A percentile compares a stretch with the other conserved stretches of the same genome.
phyloP scores from a whole-genome alignment of 2,329 filamentous ascomycete genomes.

The Fusarium sp. region DNA sequence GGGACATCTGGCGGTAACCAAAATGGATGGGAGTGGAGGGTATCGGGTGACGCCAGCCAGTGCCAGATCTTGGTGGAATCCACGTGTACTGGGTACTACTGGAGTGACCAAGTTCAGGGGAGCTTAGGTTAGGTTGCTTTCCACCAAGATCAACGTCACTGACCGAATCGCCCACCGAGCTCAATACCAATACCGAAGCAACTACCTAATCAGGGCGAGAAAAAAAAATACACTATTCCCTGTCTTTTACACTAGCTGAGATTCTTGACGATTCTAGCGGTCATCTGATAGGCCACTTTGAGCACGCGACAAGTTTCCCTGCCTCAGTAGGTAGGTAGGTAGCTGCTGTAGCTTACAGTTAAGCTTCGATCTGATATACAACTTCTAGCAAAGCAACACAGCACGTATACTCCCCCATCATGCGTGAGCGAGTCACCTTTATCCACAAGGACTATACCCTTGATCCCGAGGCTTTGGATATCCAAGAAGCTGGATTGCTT shows the following conservation, averaged over 20 bases:
- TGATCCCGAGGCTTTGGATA: slow-evolving; percentile 70
- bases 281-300: slow-evolving; percentile 12
- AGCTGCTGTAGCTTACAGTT: slow-evolving; percentile 12
- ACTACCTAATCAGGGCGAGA: slow-evolving; percentile 9
- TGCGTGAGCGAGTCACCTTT: slow-evolving; percentile 86
- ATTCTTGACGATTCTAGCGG: slow-evolving; percentile 14
- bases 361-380: background rate
- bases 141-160: slow-evolving; percentile 23
- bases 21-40: slow-evolving; percentile 28
- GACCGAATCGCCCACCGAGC: slow-evolving; percentile 23
- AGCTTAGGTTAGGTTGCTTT: background rate
- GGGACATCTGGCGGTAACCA: slow-evolving; percentile 31
- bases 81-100: slow-evolving; percentile 36
- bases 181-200: slow-evolving; percentile 23
- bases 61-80: slow-evolving; percentile 22
- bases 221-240: slow-evolving; percentile 1
- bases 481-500: slow-evolving; percentile 66
- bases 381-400: background rate
- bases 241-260: background rate
- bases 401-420: slow-evolving; percentile 48
- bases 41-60: slow-evolving; percentile 29
- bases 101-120: too few relatives aligned
- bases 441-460: slow-evolving; percentile 74
- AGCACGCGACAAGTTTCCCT: slow-evolving; percentile 36
- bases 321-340: background rate